Conservation (phyloP, 345 rosid species). For the Populus simonii region DNA sequence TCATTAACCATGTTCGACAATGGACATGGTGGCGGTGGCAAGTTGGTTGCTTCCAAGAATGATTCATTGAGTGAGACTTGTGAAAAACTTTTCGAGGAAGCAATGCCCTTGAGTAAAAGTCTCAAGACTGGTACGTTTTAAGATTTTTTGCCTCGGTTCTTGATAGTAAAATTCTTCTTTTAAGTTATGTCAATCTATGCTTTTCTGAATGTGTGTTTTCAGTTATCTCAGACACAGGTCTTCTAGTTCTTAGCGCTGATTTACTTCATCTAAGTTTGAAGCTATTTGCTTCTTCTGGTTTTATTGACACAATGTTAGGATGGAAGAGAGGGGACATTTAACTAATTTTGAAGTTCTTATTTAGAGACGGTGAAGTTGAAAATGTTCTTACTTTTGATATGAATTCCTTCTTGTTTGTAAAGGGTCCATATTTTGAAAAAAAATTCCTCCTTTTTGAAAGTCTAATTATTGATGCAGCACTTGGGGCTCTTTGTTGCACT, state of each 20-base stretch:
- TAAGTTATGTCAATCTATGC: neutral
- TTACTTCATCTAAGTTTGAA: neutral
- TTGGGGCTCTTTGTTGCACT: neutral
- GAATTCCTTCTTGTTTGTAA: neutral
- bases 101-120: conserved; percentile 28
- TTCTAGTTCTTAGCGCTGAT: neutral
- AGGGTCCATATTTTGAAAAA: too few species aligned
- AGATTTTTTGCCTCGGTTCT: neutral
- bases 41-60: conserved; percentile 21
- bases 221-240: neutral
- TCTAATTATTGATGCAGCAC: neutral
- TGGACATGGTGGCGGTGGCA: conserved; percentile 28
- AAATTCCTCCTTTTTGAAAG: too few species aligned
- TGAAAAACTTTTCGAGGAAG: conserved; percentile 29
- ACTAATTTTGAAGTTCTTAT: neutral
- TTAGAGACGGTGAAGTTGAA: too few species aligned
- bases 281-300: neutral
- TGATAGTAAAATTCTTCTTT: neutral
- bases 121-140: conserved; percentile 55
- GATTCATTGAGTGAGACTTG: conserved; percentile 21
- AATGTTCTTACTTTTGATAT: neutral
- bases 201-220: neutral
- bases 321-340: neutral
- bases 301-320: neutral
- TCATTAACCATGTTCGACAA: conserved; percentile 13